These are phyloP conservation scores for Sarocladium kiliense DNA, from an alignment of 2,329 filamentous ascomycete species.

Conservation along the genomic window DNA sequence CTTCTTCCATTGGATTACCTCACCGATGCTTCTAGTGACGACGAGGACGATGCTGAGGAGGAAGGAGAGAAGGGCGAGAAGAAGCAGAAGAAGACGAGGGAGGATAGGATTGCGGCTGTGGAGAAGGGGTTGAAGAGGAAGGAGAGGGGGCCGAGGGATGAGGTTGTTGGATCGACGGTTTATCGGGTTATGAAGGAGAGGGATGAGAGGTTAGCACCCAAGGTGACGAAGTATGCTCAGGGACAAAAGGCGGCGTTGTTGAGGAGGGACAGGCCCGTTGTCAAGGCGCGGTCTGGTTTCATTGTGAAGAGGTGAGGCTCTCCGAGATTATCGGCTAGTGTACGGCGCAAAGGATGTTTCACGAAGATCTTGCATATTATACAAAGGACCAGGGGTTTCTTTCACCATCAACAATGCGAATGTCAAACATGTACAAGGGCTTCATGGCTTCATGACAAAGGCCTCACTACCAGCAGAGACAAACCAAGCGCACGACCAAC, in stretches of 20 bases:
- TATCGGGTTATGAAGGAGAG: constrained; percentile 43
- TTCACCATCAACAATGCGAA: no score
- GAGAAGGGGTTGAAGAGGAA: constrained; percentile 32
- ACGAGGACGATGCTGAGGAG: constrained; percentile 62
- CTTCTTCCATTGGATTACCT: constrained; percentile 50
- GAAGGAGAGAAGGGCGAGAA: neutral
- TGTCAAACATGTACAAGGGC: no score
- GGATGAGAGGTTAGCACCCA: constrained; percentile 46
- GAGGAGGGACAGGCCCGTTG: constrained; percentile 35
- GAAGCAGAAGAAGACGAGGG: constrained; percentile 35
- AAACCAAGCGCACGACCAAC: no score
- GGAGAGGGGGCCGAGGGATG: constrained; percentile 37
- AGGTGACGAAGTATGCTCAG: constrained; percentile 35
- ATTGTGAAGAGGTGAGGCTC: constrained; percentile 22
- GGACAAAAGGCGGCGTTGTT: constrained; percentile 40
- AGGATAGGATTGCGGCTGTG: constrained; percentile 27
- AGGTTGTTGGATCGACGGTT: constrained; percentile 46
- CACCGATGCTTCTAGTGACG: constrained; percentile 58
- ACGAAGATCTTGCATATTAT: no score
- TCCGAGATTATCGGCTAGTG: no score
- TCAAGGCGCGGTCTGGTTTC: constrained; percentile 35
- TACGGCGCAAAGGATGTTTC: neutral
- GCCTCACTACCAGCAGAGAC: neutral
- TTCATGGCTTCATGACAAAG: no score
- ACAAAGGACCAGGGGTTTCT: no score